These are phyloP conservation scores for Panicum miliaceum DNA, from an alignment of 176 grass and related monocot genomes.

Conservation along the genomic window DNA sequence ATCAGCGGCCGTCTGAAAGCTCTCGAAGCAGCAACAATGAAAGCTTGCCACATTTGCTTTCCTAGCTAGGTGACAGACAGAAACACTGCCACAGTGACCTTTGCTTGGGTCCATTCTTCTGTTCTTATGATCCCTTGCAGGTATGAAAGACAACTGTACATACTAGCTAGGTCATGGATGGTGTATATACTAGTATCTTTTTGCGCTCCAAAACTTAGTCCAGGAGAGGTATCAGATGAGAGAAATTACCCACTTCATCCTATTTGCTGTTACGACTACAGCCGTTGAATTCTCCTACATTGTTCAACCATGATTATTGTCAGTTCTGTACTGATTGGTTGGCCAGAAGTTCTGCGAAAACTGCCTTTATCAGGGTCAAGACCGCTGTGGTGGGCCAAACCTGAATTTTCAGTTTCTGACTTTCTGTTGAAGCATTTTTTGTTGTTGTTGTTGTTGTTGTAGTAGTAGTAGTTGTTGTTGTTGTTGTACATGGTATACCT, in stretches of 20 bases:
- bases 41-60: slow-evolving; percentile 49
- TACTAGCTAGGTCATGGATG: slow-evolving; percentile 50
- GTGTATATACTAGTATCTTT: slow-evolving; percentile 35
- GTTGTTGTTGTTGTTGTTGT: neutral
- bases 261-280: slow-evolving; percentile 11
- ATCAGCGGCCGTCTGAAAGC: slow-evolving; percentile 63
- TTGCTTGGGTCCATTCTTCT: neutral
- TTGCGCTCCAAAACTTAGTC: neutral
- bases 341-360: neutral
- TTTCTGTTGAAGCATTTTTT: neutral
- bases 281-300: neutral
- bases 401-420: neutral
- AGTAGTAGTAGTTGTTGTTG: too few species aligned
- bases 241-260: neutral
- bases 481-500: neutral
- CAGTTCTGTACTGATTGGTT: neutral
- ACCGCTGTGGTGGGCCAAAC: neutral
- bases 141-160: slow-evolving; percentile 43
- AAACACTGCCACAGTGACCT: neutral
- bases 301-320: neutral
- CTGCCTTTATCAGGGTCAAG: neutral
- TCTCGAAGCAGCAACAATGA: slow-evolving; percentile 50
- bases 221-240: slow-evolving; percentile 8
- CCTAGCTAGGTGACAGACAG: slow-evolving; percentile 7
- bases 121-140: neutral